Percentiles rank a stretch among this genome's conserved stretches.
Evolutionary conservation across 1,139 yeast species (phyloP).

Genomic region (Blastobotrys raffinosifermentans): DNA sequence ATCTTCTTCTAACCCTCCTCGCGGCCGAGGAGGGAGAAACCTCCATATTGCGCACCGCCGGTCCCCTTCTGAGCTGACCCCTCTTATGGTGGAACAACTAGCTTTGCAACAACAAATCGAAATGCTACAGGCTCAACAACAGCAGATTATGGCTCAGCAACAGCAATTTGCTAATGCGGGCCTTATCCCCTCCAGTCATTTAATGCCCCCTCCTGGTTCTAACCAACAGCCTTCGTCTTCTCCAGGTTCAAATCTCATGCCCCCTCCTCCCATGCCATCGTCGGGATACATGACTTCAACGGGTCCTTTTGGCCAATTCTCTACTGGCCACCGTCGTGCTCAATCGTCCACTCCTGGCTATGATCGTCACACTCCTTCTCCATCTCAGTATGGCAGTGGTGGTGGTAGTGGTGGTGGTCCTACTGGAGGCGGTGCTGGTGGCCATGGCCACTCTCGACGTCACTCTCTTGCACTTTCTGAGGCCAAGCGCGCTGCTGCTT

Average conservation of each 20-base stretch:
- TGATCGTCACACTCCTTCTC: constrained; percentile 12
- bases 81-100: constrained; percentile 66
- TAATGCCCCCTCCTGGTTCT: constrained; percentile 22
- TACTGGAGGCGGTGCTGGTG: constrained; percentile 10
- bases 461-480: constrained; percentile 90
- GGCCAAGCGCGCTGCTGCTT: constrained; percentile 96
- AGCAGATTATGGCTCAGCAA: constrained; percentile 68
- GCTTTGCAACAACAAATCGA: constrained; percentile 91
- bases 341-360: constrained; percentile 25
- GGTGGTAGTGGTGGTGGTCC: constrained; percentile 7
- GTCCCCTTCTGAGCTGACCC: constrained; percentile 92
- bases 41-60: constrained; percentile 91
- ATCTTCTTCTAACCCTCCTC: constrained; percentile 1
- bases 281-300: constrained; percentile 21
- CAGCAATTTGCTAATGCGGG: constrained; percentile 41
- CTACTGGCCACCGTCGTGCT: constrained; percentile 31
- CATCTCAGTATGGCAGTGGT: constrained; percentile 6
- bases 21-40: constrained; percentile 22
- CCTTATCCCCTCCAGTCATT: constrained; percentile 18
- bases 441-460: constrained; percentile 75
- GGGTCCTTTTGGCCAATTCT: constrained; percentile 29
- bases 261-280: constrained; percentile 21
- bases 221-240: background rate
- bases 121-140: constrained; percentile 85
- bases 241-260: constrained; percentile 13